Evolutionary conservation across 306 rosid genomes (phyloP).

Genomic region (Acacia melanoxylon): DNA sequence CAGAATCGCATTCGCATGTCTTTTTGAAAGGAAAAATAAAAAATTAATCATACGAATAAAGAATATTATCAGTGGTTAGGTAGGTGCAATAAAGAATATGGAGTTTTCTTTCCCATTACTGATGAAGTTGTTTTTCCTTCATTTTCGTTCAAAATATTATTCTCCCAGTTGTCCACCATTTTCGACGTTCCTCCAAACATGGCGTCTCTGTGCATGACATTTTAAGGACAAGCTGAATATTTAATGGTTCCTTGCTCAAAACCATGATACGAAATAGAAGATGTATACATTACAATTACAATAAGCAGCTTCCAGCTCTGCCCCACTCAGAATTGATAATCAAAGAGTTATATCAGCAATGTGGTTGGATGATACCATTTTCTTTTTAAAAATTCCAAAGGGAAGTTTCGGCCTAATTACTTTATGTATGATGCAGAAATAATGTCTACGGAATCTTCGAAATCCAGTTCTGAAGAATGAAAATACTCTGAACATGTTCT

Average conservation of each 20-base stretch:
- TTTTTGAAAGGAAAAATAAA: too few relatives aligned
- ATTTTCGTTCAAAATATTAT: not conserved
- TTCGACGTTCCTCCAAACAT: constrained; percentile 25
- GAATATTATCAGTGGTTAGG: too few relatives aligned
- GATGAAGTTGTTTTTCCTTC: not conserved
- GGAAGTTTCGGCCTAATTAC: not conserved
- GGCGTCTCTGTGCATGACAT: not conserved
- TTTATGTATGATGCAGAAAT: constrained; percentile 20
- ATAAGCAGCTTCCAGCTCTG: constrained; percentile 16
- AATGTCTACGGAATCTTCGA: constrained; percentile 29
- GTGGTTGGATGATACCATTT: not conserved
- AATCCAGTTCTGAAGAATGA: constrained; percentile 29
- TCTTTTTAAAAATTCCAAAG: not conserved
- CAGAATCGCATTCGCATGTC: too few relatives aligned
- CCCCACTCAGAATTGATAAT: constrained; percentile 31
- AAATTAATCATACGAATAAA: too few relatives aligned
- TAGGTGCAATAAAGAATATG: too few relatives aligned
- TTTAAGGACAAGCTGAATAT: constrained; percentile 25
- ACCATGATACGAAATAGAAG: constrained; percentile 8
- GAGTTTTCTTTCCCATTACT: not conserved
- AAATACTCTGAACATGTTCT: constrained; percentile 10
- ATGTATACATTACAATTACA: constrained; percentile 2
- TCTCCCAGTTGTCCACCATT: constrained; percentile 13
- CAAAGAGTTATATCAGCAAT: not conserved
- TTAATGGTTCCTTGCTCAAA: constrained; percentile 25